Evolutionary conservation across 352 stramenopile genomes (phyloP), one percentile per base, ranked within the genome.

Genomic region (Phytopythium delawarense): DNA sequence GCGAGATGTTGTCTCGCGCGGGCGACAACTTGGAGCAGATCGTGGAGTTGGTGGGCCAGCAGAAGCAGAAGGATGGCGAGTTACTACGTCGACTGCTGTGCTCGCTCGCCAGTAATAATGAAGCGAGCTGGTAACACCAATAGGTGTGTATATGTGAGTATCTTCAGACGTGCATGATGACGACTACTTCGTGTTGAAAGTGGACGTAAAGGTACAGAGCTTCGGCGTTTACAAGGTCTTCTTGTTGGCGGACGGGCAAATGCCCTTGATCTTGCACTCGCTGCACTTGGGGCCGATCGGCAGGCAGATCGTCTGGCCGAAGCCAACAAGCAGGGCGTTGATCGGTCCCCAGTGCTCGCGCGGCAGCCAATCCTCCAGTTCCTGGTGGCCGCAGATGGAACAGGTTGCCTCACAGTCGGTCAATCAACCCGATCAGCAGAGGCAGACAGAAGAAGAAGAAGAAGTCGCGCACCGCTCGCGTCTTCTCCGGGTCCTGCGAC

Each of bases 331-430:
- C 12, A 98, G 66, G 13, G 91, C 59, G 78, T 99, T 99, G 40
- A 99, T 91, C 0, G 85, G 76, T 2, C 70, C 70, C 96, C 96
- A 99, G 51, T 91, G 71, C 56, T 90, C 80, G 23, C 65, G 74
- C 6, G 97, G 97, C 7, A 99, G 74, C 96, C 96, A 99, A 23
- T 92, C 82, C 75, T 99, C 91, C 13, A 99, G 77, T 59, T 98
- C 88, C 69, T 91, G 20, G 65, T 23, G 30, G 5, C n/a, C 49
- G 62, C 23, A 57, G 18, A 45, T 16, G 40, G 20, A 21, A 21
- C 40, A 7, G 16, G 9, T 44, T 44, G 37, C 5, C 35, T 44
- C 32, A 30, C 16, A 45, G 57, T 23, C 21, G 66, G 30, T 18
- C 7, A 55, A 23, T 9, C 28, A 12, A 28, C 25, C 25, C 25